phyloP scores from a whole-genome alignment of 225 moss, liverwort and hornwort genomes.

The Lunularia cruciata region DNA sequence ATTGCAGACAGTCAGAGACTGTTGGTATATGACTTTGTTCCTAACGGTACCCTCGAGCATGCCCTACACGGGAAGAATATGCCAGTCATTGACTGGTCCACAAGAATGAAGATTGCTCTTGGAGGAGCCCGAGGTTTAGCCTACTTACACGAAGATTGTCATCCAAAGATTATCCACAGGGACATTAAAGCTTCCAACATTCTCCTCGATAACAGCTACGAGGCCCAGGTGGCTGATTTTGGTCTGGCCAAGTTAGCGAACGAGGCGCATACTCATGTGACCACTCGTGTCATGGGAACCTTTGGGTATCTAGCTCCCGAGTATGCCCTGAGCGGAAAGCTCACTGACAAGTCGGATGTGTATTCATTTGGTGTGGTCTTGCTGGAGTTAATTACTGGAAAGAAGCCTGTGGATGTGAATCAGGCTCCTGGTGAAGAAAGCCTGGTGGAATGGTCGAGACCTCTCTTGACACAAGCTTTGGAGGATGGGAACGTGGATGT shows the following conservation, averaged over 20 bases:
- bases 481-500: conserved; percentile 61
- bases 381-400: conserved; percentile 79
- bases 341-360: conserved; percentile 89
- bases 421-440: conserved; percentile 81
- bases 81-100: conserved; percentile 73
- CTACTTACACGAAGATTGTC: conserved; percentile 92
- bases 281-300: conserved; percentile 93
- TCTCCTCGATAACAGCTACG: conserved; percentile 80
- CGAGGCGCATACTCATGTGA: conserved; percentile 75
- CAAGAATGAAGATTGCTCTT: conserved; percentile 80
- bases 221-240: conserved; percentile 95
- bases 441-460: conserved; percentile 85
- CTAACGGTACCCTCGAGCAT: conserved; percentile 81
- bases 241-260: conserved; percentile 86
- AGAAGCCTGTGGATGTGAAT: conserved; percentile 70
- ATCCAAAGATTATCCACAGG: conserved; percentile 87
- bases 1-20: conserved; percentile 86
- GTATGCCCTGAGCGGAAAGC: conserved; percentile 82
- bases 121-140: conserved; percentile 85
- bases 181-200: conserved; percentile 92
- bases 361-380: conserved; percentile 91
- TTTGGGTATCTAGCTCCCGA: conserved; percentile 94
- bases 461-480: conserved; percentile 60
- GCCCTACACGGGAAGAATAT: conserved; percentile 71
- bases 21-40: conserved; percentile 83